A percentile compares a stretch with the other conserved stretches of the same genome.
These are phyloP conservation scores for Candida sanyaensis DNA, from an alignment of 1,139 yeast species.

Conservation along the genomic window DNA sequence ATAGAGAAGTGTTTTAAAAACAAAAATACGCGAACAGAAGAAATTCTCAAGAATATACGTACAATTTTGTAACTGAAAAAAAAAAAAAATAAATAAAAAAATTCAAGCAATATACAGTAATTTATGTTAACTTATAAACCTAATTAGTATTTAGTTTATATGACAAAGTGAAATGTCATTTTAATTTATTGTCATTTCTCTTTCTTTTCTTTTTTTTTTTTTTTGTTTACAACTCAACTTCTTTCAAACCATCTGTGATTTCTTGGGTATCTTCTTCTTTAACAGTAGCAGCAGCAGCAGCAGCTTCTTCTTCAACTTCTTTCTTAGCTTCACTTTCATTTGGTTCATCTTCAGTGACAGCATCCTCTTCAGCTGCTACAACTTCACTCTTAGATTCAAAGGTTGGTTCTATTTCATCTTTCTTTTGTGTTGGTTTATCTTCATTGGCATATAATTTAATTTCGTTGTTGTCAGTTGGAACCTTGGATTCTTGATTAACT, in stretches of 20 bases:
- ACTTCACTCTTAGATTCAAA: neutral
- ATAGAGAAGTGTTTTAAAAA: neutral
- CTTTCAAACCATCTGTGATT: slow-evolving; percentile 11
- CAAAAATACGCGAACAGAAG: neutral
- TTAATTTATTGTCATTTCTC: neutral
- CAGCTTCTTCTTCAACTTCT: too few relatives aligned
- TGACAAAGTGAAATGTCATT: neutral
- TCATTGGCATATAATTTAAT: slow-evolving; percentile 11
- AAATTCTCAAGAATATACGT: neutral
- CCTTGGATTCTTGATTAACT: slow-evolving; percentile 4
- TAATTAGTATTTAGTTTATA: too few relatives aligned
- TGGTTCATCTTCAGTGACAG: slow-evolving; percentile 2
- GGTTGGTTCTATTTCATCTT: slow-evolving; percentile 10
- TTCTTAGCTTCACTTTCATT: slow-evolving; percentile 3
- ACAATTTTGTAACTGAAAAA: neutral
- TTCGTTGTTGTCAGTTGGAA: slow-evolving; percentile 5
- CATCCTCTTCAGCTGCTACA: neutral
- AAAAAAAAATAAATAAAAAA: neutral
- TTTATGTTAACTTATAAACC: neutral
- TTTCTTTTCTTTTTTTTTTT: too few relatives aligned
- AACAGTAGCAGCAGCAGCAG: too few relatives aligned
- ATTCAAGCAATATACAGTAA: neutral
- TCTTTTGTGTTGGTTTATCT: slow-evolving; percentile 7
- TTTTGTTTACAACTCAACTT: slow-evolving; percentile 15
- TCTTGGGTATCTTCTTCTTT: slow-evolving; percentile 3